A percentile compares a stretch with the other conserved stretches of the same genome.
Conservation (phyloP, 2,329 filamentous ascomycete genomes). For the Arthrobotrys sphaeroides region DNA sequence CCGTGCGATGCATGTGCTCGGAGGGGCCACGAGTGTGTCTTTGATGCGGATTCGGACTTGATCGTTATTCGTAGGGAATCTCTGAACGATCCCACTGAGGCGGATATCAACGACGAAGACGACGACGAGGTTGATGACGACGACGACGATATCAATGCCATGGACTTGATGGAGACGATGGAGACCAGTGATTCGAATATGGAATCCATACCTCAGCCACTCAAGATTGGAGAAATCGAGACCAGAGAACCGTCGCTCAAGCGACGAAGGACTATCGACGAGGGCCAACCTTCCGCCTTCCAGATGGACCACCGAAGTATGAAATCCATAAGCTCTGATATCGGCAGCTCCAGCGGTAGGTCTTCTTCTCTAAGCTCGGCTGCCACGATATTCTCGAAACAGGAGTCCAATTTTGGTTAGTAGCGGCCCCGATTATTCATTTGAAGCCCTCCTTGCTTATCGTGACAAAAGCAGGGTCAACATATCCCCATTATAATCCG, state of each 20-base stretch:
- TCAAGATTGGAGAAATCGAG: conserved; percentile 32
- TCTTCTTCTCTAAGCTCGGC: conserved; percentile 41
- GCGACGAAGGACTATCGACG: conserved; percentile 43
- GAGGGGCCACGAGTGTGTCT: conserved; percentile 57
- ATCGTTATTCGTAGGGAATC: conserved; percentile 47
- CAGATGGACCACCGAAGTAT: conserved; percentile 47
- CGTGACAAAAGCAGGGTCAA: conserved; percentile 23
- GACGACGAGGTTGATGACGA: conserved; percentile 54
- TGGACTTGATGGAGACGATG: conserved; percentile 49
- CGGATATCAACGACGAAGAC: conserved; percentile 52
- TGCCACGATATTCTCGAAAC: conserved; percentile 43
- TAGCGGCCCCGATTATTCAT: background rate
- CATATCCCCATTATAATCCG: conserved; percentile 50
- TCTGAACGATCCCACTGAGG: conserved; percentile 44
- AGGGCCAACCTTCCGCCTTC: conserved; percentile 47
- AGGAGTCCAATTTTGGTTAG: conserved; percentile 38
- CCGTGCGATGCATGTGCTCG: conserved; percentile 58
- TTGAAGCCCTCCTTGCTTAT: conserved; percentile 28
- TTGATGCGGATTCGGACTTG: conserved; percentile 56
- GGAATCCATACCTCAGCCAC: conserved; percentile 23
- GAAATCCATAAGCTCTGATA: conserved; percentile 46
- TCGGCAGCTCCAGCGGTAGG: conserved; percentile 44
- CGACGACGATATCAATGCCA: conserved; percentile 52
- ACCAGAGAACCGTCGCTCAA: conserved; percentile 44
- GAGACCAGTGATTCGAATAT: conserved; percentile 41